These are phyloP conservation scores for Xylariales sp. DNA, from an alignment of 2,329 filamentous ascomycete species.

Conservation along the genomic window DNA sequence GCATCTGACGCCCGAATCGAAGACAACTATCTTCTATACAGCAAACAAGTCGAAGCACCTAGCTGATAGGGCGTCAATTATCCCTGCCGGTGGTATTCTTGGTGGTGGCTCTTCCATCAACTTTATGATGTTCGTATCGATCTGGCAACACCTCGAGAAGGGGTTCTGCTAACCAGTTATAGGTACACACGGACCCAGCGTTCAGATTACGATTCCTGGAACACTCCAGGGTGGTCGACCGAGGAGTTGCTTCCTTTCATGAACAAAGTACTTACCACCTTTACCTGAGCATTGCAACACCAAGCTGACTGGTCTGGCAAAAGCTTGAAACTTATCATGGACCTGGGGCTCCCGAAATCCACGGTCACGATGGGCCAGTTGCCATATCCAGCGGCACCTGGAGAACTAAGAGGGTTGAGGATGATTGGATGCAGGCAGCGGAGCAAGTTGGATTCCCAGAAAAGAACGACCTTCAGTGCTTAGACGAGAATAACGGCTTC, in stretches of 20 bases:
- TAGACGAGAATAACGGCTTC: conserved; percentile 33
- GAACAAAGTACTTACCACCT: conserved; percentile 34
- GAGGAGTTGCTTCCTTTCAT: conserved; percentile 42
- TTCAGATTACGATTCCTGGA: conserved; percentile 26
- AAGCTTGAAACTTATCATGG: conserved; percentile 28
- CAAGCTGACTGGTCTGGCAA: conserved; percentile 25
- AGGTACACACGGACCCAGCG: conserved; percentile 28
- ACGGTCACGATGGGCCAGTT: conserved; percentile 44
- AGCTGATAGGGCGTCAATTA: conserved; percentile 36
- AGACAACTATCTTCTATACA: conserved; percentile 44
- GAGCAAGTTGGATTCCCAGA: conserved; percentile 39
- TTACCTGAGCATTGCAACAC: background rate
- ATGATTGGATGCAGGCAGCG: conserved; percentile 42
- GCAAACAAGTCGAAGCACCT: conserved; percentile 27
- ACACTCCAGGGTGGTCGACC: conserved; percentile 22
- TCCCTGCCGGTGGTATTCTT: conserved; percentile 39
- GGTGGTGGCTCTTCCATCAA: conserved; percentile 51
- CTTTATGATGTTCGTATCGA: conserved; percentile 39
- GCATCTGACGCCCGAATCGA: conserved; percentile 41
- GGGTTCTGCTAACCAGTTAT: too few species aligned
- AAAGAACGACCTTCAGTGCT: conserved; percentile 42
- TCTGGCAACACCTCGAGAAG: too few species aligned
- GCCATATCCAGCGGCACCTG: conserved; percentile 42
- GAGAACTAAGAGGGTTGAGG: conserved; percentile 31
- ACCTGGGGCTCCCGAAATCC: conserved; percentile 31